A percentile compares a stretch with the other conserved stretches of the same genome.
Conservation (phyloP, 2,329 filamentous ascomycete species). For the Aspergillus cejpii region DNA sequence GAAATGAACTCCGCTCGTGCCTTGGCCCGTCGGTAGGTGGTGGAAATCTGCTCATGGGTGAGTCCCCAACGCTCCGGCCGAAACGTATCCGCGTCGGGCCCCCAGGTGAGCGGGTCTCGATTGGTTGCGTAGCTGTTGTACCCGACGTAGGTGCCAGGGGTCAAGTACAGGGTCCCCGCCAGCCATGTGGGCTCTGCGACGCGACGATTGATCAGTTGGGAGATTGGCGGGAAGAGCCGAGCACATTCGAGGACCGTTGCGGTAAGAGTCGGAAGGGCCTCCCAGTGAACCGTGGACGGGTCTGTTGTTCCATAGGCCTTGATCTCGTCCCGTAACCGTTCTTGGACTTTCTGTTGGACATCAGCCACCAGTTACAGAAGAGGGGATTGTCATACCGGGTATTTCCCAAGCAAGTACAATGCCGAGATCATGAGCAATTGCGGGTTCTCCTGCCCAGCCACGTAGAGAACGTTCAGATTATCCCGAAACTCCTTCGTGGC, state of each 20-base stretch:
- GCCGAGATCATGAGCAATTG: conserved; percentile 29
- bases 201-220: conserved; percentile 42
- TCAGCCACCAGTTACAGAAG: background rate
- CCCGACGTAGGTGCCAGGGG: conserved; percentile 31
- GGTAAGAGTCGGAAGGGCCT: conserved; percentile 34
- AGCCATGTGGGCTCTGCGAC: conserved; percentile 25
- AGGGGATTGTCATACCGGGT: conserved; percentile 6
- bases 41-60: conserved; percentile 28
- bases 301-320: too few species aligned
- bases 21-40: conserved; percentile 31
- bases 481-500: conserved; percentile 33
- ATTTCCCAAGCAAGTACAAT: conserved; percentile 30
- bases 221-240: conserved; percentile 43
- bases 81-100: conserved; percentile 33
- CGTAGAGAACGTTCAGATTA: conserved; percentile 33
- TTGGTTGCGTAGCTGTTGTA: conserved; percentile 35
- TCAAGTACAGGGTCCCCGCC: conserved; percentile 21
- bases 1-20: conserved; percentile 38
- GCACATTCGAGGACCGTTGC: conserved; percentile 41
- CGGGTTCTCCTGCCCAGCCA: conserved; percentile 38
- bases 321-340: background rate
- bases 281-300: too few species aligned
- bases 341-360: conserved; percentile 1
- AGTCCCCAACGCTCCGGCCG: conserved; percentile 34
- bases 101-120: conserved; percentile 29